Conservation (phyloP, 345 rosid species). For the Microthlaspi erraticum region DNA sequence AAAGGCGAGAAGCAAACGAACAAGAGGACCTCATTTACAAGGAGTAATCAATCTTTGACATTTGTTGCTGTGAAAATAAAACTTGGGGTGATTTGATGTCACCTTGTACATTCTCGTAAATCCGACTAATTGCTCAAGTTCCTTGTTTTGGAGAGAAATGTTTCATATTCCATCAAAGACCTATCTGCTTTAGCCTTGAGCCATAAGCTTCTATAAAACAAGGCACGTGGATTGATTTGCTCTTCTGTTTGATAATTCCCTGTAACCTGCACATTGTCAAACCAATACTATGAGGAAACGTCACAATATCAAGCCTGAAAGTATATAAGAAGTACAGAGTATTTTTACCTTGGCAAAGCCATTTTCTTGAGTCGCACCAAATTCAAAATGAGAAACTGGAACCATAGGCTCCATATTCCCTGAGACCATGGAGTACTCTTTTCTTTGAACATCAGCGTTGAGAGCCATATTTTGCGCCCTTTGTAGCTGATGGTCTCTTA, state of each 20-base stretch:
- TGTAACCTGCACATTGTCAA: constrained; percentile 39
- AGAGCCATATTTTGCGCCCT: constrained; percentile 15
- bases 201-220: constrained; percentile 45
- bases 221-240: constrained; percentile 39
- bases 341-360: constrained; percentile 42
- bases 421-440: constrained; percentile 14
- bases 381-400: constrained; percentile 31
- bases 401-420: constrained; percentile 14
- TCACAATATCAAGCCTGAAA: constrained; percentile 2
- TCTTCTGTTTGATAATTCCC: constrained; percentile 26
- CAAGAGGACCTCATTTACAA: constrained; percentile 4
- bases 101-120: constrained; percentile 24
- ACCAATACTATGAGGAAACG: background rate
- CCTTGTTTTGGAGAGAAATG: constrained; percentile 10
- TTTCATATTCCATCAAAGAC: constrained; percentile 42
- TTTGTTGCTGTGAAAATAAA: background rate
- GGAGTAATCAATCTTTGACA: background rate
- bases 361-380: constrained; percentile 25
- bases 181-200: constrained; percentile 50
- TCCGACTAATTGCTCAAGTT: constrained; percentile 2
- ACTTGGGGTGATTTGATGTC: constrained; percentile 25
- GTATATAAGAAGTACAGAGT: background rate
- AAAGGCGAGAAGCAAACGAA: constrained; percentile 5
- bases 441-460: constrained; percentile 29
- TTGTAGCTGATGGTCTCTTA: constrained; percentile 37